phyloP scores from a whole-genome alignment of 768 basidiomycete genomes.

The Amanita rubescens region DNA sequence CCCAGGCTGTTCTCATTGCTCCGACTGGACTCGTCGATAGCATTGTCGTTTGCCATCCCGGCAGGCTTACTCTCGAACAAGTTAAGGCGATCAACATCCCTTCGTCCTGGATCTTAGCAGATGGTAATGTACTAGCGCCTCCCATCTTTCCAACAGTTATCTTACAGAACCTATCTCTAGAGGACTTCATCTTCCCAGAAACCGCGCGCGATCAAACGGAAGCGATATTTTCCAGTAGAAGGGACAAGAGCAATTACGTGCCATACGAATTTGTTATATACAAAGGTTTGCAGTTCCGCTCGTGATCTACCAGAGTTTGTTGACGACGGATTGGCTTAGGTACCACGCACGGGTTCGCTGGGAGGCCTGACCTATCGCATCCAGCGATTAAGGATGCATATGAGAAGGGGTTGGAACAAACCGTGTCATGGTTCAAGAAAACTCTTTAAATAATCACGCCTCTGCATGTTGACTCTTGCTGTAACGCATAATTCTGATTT shows the following conservation, averaged over 20 bases:
- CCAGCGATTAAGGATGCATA: constrained; percentile 34
- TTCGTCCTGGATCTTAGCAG: constrained; percentile 32
- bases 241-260: constrained; percentile 27
- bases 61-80: constrained; percentile 23
- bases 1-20: constrained; percentile 29
- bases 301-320: background rate
- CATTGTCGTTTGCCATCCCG: constrained; percentile 37
- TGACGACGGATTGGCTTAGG: constrained; percentile 18
- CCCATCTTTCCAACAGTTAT: background rate
- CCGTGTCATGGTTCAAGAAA: constrained; percentile 39
- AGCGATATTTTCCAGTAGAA: constrained; percentile 27
- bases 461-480: too few species aligned
- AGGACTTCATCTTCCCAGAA: constrained; percentile 30
- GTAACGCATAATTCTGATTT: too few species aligned
- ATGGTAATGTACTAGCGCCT: constrained; percentile 22
- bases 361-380: constrained; percentile 30
- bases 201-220: constrained; percentile 26
- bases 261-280: constrained; percentile 41
- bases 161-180: constrained; percentile 14
- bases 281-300: constrained; percentile 25
- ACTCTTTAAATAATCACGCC: constrained; percentile 19
- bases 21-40: constrained; percentile 28
- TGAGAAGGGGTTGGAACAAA: constrained; percentile 35
- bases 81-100: constrained; percentile 31
- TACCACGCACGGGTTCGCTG: constrained; percentile 40